Evolutionary conservation across 305 asterid genomes (phyloP), one percentile per base, ranked within the genome.

Genomic region (Fraxinus sp.): DNA sequence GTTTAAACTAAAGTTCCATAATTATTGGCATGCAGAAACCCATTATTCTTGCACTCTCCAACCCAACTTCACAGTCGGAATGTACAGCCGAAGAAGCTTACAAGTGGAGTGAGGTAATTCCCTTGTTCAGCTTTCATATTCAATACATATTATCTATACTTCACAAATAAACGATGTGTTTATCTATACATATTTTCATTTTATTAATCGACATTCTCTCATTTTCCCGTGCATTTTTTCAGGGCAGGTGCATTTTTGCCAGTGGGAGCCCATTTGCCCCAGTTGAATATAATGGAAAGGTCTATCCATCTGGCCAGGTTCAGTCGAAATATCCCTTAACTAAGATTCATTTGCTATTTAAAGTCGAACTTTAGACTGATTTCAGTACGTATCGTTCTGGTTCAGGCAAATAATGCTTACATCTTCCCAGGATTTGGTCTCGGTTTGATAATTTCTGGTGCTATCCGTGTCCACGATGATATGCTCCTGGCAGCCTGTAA

Each of bases 371-470:
- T 57, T 57, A 57, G 66, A 2, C 66, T 57, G 66, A 57, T 57
- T 57, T 57, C 66, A 6, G 28, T 57, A 57, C 26, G 11, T 18
- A 18, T 18, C 1, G 24, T 57, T 57, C 66, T 57, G 66, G 66
- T 57, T 57, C 66, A 57, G 66, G 66, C 66, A 57, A 57, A 57
- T 57, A 57, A 57, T 57, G 66, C 66, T 57, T 57, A 57, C 66
- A 57, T 57, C 66, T 57, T 57, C 66, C 66, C 66, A 57, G 66
- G 66, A 57, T 57, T 57, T 57, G 66, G 66, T 57, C 66, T 57
- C 66, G 66, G 66, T 57, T 57, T 57, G 66, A 57, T 57, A 5
- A 57, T 57, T 57, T 57, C 66, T 57, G 66, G 66, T 57, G 66
- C 66, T 4, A 57, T 57, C 9, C 66, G 66, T 57, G 66, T 57